These are phyloP conservation scores for Sarocladium oryzae DNA, from an alignment of 2,329 filamentous ascomycete species.

Conservation along the genomic window DNA sequence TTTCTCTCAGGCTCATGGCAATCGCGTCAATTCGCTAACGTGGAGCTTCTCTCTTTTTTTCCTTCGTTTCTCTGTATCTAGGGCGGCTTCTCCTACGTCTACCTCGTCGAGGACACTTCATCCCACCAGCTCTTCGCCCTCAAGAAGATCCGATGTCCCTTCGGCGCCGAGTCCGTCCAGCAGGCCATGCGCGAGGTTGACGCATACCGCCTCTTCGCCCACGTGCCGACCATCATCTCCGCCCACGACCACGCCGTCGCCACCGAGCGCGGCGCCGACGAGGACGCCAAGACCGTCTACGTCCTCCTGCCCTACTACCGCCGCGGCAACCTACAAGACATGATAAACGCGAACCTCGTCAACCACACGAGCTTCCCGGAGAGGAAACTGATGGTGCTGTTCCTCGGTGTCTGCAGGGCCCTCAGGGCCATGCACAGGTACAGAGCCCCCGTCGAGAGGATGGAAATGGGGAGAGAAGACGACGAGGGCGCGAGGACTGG, in stretches of 20 bases:
- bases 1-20: too few relatives aligned
- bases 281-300: slow-evolving; percentile 83
- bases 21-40: neutral
- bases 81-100: slow-evolving; percentile 98
- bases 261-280: slow-evolving; percentile 59
- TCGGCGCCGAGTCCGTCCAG: slow-evolving; percentile 91
- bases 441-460: slow-evolving; percentile 43
- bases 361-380: slow-evolving; percentile 91
- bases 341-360: slow-evolving; percentile 97
- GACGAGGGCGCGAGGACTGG: slow-evolving; percentile 18
- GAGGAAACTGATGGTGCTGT: slow-evolving; percentile 77
- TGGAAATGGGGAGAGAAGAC: slow-evolving; percentile 43
- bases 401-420: slow-evolving; percentile 85
- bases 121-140: slow-evolving; percentile 83
- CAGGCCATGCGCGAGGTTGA: slow-evolving; percentile 96
- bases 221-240: slow-evolving; percentile 79
- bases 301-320: slow-evolving; percentile 94
- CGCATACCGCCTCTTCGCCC: slow-evolving; percentile 84
- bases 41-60: slow-evolving; percentile 9
- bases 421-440: slow-evolving; percentile 91
- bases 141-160: slow-evolving; percentile 98
- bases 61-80: slow-evolving; percentile 24
- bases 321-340: slow-evolving; percentile 91
- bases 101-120: slow-evolving; percentile 88
- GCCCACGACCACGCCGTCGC: slow-evolving; percentile 77